Conservation (phyloP, 2,329 filamentous ascomycete genomes). For the Tolypocladium sp. region DNA sequence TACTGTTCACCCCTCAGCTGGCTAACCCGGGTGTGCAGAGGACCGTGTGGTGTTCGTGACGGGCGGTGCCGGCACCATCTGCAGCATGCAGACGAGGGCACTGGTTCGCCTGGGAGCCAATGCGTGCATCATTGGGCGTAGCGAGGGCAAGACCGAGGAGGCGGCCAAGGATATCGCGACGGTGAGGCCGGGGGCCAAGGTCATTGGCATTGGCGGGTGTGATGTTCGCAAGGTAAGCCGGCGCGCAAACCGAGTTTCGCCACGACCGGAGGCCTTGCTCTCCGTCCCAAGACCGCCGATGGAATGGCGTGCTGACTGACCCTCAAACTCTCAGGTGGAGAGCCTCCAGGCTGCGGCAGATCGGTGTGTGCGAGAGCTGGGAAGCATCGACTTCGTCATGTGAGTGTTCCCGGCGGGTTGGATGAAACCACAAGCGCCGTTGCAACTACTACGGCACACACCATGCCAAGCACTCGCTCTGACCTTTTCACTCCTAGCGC, state of each 20-base stretch:
- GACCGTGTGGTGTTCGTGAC: conserved; percentile 92
- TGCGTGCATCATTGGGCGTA: conserved; percentile 89
- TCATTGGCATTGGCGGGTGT: conserved; percentile 75
- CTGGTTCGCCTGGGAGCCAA: conserved; percentile 86
- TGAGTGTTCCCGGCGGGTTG: conserved; percentile 30
- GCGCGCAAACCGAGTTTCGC: not conserved
- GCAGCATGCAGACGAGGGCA: conserved; percentile 86
- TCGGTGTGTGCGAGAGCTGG: conserved; percentile 71
- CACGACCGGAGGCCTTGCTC: not conserved
- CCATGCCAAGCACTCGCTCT: not conserved
- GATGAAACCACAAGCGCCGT: not conserved
- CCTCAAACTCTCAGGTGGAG: conserved; percentile 13
- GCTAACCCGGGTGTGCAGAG: conserved; percentile 35
- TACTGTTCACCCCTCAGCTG: not conserved
- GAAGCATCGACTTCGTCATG: conserved; percentile 88
- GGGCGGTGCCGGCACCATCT: conserved; percentile 87
- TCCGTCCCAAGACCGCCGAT: not conserved
- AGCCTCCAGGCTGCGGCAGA: conserved; percentile 58
- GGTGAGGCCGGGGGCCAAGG: conserved; percentile 67
- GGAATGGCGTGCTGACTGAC: conserved; percentile 1
- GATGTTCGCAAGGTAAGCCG: conserved; percentile 60
- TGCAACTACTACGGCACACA: not conserved
- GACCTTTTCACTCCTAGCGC: conserved; percentile 43
- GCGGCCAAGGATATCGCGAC: conserved; percentile 76
- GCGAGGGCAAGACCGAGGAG: conserved; percentile 74